Conservation (phyloP, 2,329 filamentous ascomycete genomes). For the Verticillium isaacii region DNA sequence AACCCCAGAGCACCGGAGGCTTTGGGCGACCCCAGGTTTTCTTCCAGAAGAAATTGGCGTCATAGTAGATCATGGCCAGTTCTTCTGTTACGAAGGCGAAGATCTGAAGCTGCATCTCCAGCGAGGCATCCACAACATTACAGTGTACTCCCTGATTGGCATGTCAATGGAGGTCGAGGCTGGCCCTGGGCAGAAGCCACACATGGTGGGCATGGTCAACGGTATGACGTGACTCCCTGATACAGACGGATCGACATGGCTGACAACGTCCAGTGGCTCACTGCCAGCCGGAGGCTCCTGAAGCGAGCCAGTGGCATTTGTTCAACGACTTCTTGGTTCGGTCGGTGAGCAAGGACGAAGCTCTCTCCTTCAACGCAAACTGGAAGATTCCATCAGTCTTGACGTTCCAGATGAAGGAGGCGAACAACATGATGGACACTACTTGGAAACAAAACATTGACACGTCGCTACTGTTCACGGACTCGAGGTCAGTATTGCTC, state of each 20-base stretch:
- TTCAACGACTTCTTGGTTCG: constrained; percentile 97
- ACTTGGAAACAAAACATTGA: constrained; percentile 84
- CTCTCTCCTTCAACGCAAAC: constrained; percentile 78
- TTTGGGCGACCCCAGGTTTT: constrained; percentile 90
- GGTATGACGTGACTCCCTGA: constrained; percentile 39
- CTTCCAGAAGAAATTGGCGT: constrained; percentile 91
- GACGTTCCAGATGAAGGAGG: constrained; percentile 76
- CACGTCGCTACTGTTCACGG: constrained; percentile 76
- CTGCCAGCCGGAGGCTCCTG: constrained; percentile 53
- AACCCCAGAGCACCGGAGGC: constrained; percentile 65
- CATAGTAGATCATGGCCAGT: constrained; percentile 83
- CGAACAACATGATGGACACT: constrained; percentile 77
- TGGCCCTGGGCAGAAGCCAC: constrained; percentile 78
- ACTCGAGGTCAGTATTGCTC: constrained; percentile 42
- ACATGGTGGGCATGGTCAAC: constrained; percentile 88
- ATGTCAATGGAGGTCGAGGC: constrained; percentile 87
- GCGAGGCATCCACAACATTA: constrained; percentile 72
- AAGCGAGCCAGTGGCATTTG: constrained; percentile 78
- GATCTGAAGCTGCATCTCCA: constrained; percentile 78
- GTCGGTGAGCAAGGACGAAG: constrained; percentile 74
- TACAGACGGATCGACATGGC: constrained; percentile 1
- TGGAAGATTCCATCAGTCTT: constrained; percentile 94
- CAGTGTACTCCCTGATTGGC: constrained; percentile 87
- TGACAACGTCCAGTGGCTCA: constrained; percentile 52
- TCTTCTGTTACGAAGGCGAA: constrained; percentile 92